Conservation (phyloP, 371 early-diverging fungal species). For the Mucor mucedo region DNA sequence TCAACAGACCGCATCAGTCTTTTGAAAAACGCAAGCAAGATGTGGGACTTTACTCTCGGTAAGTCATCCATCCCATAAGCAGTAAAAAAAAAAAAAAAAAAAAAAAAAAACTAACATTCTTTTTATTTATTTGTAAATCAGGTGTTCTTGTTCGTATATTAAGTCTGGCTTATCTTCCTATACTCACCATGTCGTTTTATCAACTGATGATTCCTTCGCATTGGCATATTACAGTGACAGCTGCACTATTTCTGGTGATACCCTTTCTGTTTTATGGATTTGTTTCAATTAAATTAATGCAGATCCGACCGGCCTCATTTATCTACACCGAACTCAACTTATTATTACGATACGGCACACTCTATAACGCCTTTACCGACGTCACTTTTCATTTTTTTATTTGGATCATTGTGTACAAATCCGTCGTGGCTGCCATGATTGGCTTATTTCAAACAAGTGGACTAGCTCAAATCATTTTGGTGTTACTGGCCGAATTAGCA, state of each 20-base stretch:
- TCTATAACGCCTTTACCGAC: conserved; percentile 59
- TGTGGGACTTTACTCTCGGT: conserved; percentile 37
- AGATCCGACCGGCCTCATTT: conserved; percentile 46
- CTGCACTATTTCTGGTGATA: conserved; percentile 40
- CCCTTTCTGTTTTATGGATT: conserved; percentile 40
- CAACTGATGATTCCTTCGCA: conserved; percentile 49
- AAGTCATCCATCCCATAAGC: background rate
- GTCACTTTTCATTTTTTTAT: conserved; percentile 56
- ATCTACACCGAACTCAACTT: conserved; percentile 51
- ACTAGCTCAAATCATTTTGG: conserved; percentile 41
- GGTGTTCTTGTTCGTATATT: conserved; percentile 41
- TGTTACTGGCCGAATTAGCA: conserved; percentile 33
- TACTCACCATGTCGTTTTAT: conserved; percentile 41
- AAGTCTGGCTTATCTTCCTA: conserved; percentile 42
- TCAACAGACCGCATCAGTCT: background rate
- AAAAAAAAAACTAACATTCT: background rate
- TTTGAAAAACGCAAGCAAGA: conserved; percentile 7
- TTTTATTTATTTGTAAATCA: conserved; percentile 10
- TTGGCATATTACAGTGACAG: conserved; percentile 35
- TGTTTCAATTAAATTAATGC: conserved; percentile 39
- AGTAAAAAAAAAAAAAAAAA: background rate
- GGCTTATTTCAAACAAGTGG: conserved; percentile 45
- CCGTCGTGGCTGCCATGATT: conserved; percentile 42
- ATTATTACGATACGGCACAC: conserved; percentile 53
- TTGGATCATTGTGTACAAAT: conserved; percentile 38